Evolutionary conservation across 2,329 filamentous ascomycete species (phyloP), one percentile per base, ranked within the genome.

Genomic region (Calonectria naviculata): DNA sequence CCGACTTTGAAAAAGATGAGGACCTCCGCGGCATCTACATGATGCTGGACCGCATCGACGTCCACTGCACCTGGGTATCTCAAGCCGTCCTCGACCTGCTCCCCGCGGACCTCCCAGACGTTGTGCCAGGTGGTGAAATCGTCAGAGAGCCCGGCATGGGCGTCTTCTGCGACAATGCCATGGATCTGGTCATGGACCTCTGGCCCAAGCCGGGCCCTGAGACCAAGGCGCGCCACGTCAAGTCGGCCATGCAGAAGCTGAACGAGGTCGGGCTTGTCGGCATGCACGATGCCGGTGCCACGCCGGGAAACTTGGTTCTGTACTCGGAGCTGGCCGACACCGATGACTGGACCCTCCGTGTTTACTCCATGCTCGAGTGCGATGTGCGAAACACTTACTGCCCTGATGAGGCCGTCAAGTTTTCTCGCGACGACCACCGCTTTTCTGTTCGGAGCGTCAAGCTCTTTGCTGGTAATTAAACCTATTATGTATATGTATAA

Each of bases 121-220:
- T 89, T 6, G 80, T 91, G 2, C 90, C 91, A 1, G 92, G 92
- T 13, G 92, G 92, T 2, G 90, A 93, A 70, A 87, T 93, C 13
- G 80, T 92, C 17, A 85, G 87, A 34, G 83, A 89, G 4, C 91
- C 92, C 0, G 90, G 90, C 0, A 85, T 88, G 76, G 92, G 92
- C 47, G 91, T 94, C 12, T 93, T 94, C 75, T 94, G 92, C 78
- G 92, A 94, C 80, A 93, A 93, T 77, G 92, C 92, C 28, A 93
- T 93, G 88, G 89, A 92, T 49, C 80, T 92, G 62, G 86, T 93
- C 41, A 84, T 86, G 68, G 81, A 84, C 2, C 75, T 89, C 21
- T 92, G 90, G 84, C 91, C 91, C 2, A 87, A 87, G 68, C 90
- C 91, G 0, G 84, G 84, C 52, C 81, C 80, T 6, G 84, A 85